These are phyloP conservation scores for Ophiostoma ulmi DNA, from an alignment of 2,329 filamentous ascomycete genomes.

Conservation along the genomic window DNA sequence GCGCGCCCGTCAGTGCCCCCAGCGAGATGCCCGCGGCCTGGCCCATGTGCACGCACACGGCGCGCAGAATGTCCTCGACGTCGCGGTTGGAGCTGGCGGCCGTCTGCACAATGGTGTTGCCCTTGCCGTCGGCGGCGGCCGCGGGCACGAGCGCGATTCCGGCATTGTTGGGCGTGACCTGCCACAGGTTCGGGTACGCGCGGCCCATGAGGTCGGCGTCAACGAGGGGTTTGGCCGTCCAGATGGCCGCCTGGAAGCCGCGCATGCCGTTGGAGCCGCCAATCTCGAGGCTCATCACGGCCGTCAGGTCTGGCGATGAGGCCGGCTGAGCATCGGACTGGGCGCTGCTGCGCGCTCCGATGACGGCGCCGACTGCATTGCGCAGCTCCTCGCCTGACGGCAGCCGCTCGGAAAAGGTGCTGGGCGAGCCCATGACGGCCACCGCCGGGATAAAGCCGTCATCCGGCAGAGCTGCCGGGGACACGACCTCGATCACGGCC, in stretches of 20 bases:
- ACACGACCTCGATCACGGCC: neutral
- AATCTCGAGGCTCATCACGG: neutral
- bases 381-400: neutral
- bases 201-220: slow-evolving; percentile 8
- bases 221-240: neutral
- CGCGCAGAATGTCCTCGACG: slow-evolving; percentile 6
- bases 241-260: neutral
- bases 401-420: neutral
- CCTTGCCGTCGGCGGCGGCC: neutral
- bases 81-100: neutral
- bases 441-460: slow-evolving; percentile 1
- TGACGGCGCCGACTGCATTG: neutral
- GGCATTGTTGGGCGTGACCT: neutral
- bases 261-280: slow-evolving; percentile 2
- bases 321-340: too few species aligned
- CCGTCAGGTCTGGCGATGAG: neutral
- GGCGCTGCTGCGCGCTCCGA: too few species aligned
- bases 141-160: neutral
- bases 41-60: neutral
- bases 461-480: neutral
- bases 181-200: neutral
- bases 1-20: neutral
- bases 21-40: neutral
- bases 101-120: neutral
- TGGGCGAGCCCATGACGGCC: slow-evolving; percentile 8